Evolutionary conservation across 768 basidiomycete genomes (phyloP), one percentile per base, ranked within the genome.

Genomic region (Albatrellus ellisii): DNA sequence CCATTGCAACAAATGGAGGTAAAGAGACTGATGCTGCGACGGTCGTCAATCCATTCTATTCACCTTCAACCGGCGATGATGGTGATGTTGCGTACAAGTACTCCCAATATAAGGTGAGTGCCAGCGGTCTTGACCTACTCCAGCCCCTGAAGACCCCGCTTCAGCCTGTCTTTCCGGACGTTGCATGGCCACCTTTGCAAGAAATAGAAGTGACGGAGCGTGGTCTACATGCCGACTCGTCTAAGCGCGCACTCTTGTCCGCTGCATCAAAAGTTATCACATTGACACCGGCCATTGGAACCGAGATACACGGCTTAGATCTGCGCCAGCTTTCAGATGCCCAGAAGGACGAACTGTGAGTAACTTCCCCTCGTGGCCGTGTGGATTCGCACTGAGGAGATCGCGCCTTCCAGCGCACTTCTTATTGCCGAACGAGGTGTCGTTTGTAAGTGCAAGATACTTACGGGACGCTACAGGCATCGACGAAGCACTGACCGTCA

Each of bases 341-440:
- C 22, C 83, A 88, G 58, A 87, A 83, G 60, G 81, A 88, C 53
- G 85, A 88, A 52, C 65, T 87, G 81, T 84, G 49, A 49, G 75
- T 59, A 33, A 1, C 2, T 17, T 36, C 9, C 3, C 36, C 28
- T 22, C 33, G 27, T 21, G 15, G 37, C 17, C 15, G 22, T 9
- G 1, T 10, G 17, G 32, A 25, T n/a, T n/a, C n/a, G n/a, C n/a
- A n/a, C n/a, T n/a, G n/a, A n/a, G n/a, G n/a, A n/a, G n/a, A n/a
- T n/a, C n/a, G n/a, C 41, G 35, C 15, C 20, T 22, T 46, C 18
- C 49, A 81, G 82, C 3, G 79, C 82, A 4, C 61, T 88, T 12
- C 67, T 89, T 27, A 69, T 79, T 36, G 84, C 77, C 1, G 83
- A 87, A 55, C 68, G 83, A 27, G 77, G 80, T 0, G 83, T 82